These are phyloP conservation scores for Euryodendron excelsum DNA, from an alignment of 148 eudicot genomes.

Conservation along the genomic window DNA sequence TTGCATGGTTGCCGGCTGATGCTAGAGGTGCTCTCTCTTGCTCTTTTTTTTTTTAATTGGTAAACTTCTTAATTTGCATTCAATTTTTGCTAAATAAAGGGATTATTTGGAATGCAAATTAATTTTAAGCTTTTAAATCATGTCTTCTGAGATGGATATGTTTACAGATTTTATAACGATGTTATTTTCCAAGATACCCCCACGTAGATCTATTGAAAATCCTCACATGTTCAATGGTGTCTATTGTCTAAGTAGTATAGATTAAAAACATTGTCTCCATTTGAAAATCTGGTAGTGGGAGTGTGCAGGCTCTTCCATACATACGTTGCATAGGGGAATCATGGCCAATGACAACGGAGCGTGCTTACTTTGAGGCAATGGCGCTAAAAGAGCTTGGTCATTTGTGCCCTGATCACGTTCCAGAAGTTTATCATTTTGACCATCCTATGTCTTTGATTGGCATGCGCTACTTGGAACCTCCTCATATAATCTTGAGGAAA, in stretches of 20 bases:
- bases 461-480: conserved; percentile 96
- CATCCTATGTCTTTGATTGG: conserved; percentile 82
- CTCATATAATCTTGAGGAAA: conserved; percentile 89
- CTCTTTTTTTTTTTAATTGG: too few relatives aligned
- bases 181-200: conserved; percentile 38
- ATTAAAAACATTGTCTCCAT: not conserved
- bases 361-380: conserved; percentile 83
- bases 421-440: conserved; percentile 95
- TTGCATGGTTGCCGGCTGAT: too few relatives aligned
- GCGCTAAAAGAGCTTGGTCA: conserved; percentile 66
- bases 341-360: conserved; percentile 94
- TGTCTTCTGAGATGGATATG: too few relatives aligned
- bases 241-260: not conserved
- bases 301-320: conserved; percentile 83
- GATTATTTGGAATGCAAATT: too few relatives aligned
- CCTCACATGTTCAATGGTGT: not conserved
- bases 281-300: not conserved
- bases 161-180: too few relatives aligned
- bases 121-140: too few relatives aligned
- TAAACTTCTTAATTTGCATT: too few relatives aligned
- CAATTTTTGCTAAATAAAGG: too few relatives aligned
- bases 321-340: conserved; percentile 93
- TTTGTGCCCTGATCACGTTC: conserved; percentile 86
- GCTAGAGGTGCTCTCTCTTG: too few relatives aligned
- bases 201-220: not conserved